These are phyloP conservation scores for Chamaenerion angustifolium DNA, from an alignment of 345 rosid genomes.

Conservation along the genomic window DNA sequence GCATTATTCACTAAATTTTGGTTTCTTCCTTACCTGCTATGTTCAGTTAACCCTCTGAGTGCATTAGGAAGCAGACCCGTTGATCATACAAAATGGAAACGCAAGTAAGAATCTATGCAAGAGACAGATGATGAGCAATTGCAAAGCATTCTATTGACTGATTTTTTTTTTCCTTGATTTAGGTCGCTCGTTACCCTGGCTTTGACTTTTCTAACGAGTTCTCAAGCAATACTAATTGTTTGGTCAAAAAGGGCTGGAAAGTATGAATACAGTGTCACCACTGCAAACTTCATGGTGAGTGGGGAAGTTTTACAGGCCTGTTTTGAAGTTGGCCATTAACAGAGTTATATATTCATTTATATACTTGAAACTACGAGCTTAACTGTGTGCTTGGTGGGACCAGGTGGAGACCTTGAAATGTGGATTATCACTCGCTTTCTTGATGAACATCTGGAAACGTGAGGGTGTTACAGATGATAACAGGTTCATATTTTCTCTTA, in stretches of 20 bases:
- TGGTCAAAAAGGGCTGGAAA: slow-evolving; percentile 99
- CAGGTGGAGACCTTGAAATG: slow-evolving; percentile 97
- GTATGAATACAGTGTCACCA: slow-evolving; percentile 91
- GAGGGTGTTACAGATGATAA: slow-evolving; percentile 92
- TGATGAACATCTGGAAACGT: slow-evolving; percentile 60
- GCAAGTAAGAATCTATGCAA: slow-evolving; percentile 32
- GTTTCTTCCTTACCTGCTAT: slow-evolving; percentile 12
- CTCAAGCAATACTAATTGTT: slow-evolving; percentile 90
- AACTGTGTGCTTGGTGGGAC: slow-evolving; percentile 6
- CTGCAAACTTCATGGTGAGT: slow-evolving; percentile 87
- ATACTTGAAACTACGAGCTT: not conserved
- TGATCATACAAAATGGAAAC: slow-evolving; percentile 58
- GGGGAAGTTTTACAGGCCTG: not conserved
- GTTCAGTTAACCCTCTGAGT: slow-evolving; percentile 24
- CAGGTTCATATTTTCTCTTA: slow-evolving; percentile 24
- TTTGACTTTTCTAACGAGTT: slow-evolving; percentile 82
- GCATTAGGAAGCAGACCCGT: slow-evolving; percentile 19
- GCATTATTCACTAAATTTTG: not conserved
- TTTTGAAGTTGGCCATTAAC: not conserved
- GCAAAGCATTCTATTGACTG: not conserved
- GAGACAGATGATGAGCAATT: not conserved
- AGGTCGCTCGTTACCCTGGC: slow-evolving; percentile 76
- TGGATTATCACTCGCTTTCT: slow-evolving; percentile 65
- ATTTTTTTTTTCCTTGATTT: not conserved
- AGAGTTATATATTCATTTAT: not conserved